A percentile compares a stretch with the other conserved stretches of the same genome.
Conservation (phyloP, 2,329 filamentous ascomycete genomes). For the Paramyrothecium roridum region DNA sequence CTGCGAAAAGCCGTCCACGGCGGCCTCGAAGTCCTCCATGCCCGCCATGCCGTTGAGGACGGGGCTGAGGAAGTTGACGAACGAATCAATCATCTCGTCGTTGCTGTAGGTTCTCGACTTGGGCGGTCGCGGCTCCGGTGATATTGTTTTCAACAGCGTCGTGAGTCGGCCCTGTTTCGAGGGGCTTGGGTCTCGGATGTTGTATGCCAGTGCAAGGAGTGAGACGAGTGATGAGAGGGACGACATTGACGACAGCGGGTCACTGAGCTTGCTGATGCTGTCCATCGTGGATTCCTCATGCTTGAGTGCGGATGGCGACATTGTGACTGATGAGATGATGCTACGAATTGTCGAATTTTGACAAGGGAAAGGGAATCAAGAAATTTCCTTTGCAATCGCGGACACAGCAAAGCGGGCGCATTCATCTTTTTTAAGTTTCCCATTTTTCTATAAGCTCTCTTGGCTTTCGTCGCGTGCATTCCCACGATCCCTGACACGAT, state of each 20-base stretch:
- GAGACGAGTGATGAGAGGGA: constrained; percentile 27
- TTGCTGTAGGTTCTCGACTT: constrained; percentile 13
- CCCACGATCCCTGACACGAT: not conserved
- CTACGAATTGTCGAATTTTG: not conserved
- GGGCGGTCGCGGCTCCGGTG: constrained; percentile 13
- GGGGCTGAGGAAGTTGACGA: constrained; percentile 21
- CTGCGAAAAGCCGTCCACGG: constrained; percentile 24
- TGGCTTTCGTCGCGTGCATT: not conserved
- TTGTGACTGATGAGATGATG: constrained; percentile 7
- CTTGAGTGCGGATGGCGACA: constrained; percentile 14
- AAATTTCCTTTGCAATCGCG: not conserved
- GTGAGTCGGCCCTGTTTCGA: constrained; percentile 24
- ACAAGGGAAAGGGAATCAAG: not conserved
- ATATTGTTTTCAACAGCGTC: constrained; percentile 29
- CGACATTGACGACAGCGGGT: constrained; percentile 24
- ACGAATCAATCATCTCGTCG: constrained; percentile 25
- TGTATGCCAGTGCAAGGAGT: constrained; percentile 29
- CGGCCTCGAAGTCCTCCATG: constrained; percentile 25
- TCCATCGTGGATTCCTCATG: constrained; percentile 20
- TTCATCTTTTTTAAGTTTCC: not conserved
- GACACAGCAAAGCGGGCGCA: not conserved
- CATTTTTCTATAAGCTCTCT: not conserved
- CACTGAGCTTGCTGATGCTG: constrained; percentile 24
- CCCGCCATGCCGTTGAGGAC: constrained; percentile 32
- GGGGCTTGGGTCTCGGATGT: constrained; percentile 19